Evolutionary conservation across 805 yeast species (phyloP), one percentile per base, ranked within the genome.

Genomic region (Schwanniomyces vanrijiae): DNA sequence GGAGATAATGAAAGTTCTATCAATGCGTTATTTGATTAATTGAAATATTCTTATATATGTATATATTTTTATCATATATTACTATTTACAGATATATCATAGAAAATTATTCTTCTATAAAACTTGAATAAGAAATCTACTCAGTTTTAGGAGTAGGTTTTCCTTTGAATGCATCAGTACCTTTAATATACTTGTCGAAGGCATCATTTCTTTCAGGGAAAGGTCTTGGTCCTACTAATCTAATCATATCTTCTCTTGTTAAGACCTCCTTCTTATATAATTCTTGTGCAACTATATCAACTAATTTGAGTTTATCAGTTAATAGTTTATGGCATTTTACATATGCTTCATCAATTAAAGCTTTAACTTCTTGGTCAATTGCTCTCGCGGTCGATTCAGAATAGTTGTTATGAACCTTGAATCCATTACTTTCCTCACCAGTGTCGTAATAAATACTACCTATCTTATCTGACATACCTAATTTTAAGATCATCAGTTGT

Each of bases 401-500:
- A 68, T 81, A 88, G 33, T 88, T 69, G 78, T 87, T 53, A 66
- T 78, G 65, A 24, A 80, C 77, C 58, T 78, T 76, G 43, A 78
- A 71, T 16, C 83, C 83, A 37, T 78, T 78, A 14, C 60, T 58
- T 40, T 71, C 68, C 37, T 75, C 78, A 33, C 71, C 78, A 29
- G 69, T 66, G 47, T 80, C 84, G 49, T 78, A 80, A 26, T 78
- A 73, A 25, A 84, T 75, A 59, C 78, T 79, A 5, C 97, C 97
- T 44, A 91, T 74, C 60, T 82, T 79, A 6, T 80, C 76, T n/a
- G 94, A 85, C 96, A 90, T 89, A 25, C 97, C 97, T 48, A 88
- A 77, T 58, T 82, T 83, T 34, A 90, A 80, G 26, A 91, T 96
- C 97, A 91, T 91, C 18, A 85, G 82, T 55, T 82, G 85, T 3